Base-by-base conservation (phyloP, 2,329 filamentous ascomycete species). In the Emydomyces testavorans region DNA sequence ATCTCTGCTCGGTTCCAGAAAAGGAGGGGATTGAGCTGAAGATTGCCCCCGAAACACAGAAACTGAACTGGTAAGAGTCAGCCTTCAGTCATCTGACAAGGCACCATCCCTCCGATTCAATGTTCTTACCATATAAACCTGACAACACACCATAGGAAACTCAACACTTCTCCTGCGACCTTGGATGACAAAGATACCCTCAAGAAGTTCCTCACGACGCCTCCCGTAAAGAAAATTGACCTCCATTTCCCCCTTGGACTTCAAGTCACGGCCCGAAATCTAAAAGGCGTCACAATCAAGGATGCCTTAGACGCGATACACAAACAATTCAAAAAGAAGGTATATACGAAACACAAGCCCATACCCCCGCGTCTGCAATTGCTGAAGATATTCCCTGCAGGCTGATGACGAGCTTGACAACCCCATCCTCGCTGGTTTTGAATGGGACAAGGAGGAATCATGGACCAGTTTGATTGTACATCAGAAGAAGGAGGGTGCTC, bases 291-390 rank as follows among this genome's bases (percentile, higher is more conserved):
- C 57, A 96, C 90, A 49, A 90, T 96, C 75, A 95, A 95, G 75
- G 90, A 96, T 68, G 88, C 88, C 50, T 65, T 94, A 66, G 89
- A 95, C 66, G 90, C 87, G 60, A 95, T 96, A 70, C 76, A 94
- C 76, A 95, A 94, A 75, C 79, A 85, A 58, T 94, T 86, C 76
- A 94, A 93, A 78, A 95, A 95, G 80, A 83, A 89, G 78, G 90
- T 89, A 69, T 28, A 38, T 6, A 20, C 28, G 7, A 21, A 6
- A 34, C 1, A n/a, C n/a, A n/a, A n/a, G n/a, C n/a, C n/a, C n/a
- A n/a, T n/a, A n/a, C n/a, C n/a, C n/a, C n/a, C n/a, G n/a, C n/a
- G n/a, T n/a, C n/a, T n/a, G n/a, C n/a, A n/a, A 11, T 42, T 48
- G 26, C 46, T 44, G 20, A 49, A 8, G 18, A 24, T 34, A n/a